Evolutionary conservation across 106 monocot genomes (phyloP), one percentile per base, ranked within the genome.

Genomic region (Triglochin maritima): DNA sequence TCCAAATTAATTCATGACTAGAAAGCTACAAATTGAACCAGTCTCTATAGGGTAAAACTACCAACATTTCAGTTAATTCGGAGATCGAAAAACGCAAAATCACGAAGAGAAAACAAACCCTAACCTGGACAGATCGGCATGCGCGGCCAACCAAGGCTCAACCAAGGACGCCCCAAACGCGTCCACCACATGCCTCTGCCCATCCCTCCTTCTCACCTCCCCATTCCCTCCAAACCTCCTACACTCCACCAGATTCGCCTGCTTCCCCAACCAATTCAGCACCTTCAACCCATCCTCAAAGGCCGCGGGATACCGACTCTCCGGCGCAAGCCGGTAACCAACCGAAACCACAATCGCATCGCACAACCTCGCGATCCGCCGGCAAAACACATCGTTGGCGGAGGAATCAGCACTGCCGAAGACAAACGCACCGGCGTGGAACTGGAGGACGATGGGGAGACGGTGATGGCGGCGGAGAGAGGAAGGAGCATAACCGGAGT

Each of bases 81-180:
- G 29, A 2, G 5, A 44, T 9, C 11, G 44, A 64, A 46, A 14
- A 49, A 64, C 16, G 0, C 48, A 64, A 14, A 49, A 16, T 15
- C 4, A 64, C 8, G 9, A 41, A 11, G 15, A 9, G 16, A 9
- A n/a, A 5, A 57, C 42, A 63, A 6, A 58, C 49, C 70, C 15
- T 57, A 65, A 93, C 93, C 93, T 93, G 15, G 86, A 86, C 17
- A 76, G 84, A 84, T 93, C 89, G 3, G 72, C 93, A 78, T 93
- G 93, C 42, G 93, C 78, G 0, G 93, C 93, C 2, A 89, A 58
- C 93, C 93, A 93, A 2, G 93, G 93, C 69, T 93, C 93, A 11
- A 93, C 76, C 47, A 70, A 70, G 3, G 93, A 74, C 3, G 93
- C 81, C n/a, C 89, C 93, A 48, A 93, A 89, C 0, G 86, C 53